These are phyloP conservation scores for Eucalyptus curtisii DNA, from an alignment of 345 rosid species.

Conservation along the genomic window DNA sequence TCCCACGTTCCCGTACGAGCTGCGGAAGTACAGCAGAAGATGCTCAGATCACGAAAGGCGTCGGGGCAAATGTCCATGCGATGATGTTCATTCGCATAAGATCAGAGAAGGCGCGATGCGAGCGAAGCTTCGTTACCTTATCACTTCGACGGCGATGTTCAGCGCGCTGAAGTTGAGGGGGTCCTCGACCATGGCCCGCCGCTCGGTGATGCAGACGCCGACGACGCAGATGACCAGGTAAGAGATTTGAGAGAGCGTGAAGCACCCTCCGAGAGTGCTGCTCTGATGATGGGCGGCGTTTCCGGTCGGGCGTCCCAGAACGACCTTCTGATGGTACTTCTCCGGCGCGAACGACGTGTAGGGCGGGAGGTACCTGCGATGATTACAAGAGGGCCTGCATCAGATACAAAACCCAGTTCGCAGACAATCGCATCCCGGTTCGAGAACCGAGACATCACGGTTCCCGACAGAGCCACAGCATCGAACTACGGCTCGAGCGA, in stretches of 20 bases:
- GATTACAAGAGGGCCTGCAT: neutral
- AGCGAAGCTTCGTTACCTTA: constrained; percentile 22
- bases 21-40: neutral
- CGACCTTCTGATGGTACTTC: neutral
- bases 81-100: neutral
- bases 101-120: neutral
- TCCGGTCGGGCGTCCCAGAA: neutral
- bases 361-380: constrained; percentile 54
- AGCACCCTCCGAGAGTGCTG: neutral
- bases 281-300: neutral
- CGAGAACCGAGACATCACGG: neutral
- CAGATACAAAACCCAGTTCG: neutral
- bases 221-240: constrained; percentile 28
- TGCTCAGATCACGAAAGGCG: neutral
- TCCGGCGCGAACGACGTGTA: constrained; percentile 25
- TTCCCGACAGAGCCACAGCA: neutral
- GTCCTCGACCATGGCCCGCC: constrained; percentile 14
- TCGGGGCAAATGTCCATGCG: neutral
- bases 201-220: constrained; percentile 37
- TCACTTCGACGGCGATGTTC: constrained; percentile 43
- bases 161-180: constrained; percentile 10
- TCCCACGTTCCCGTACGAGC: constrained; percentile 68
- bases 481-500: neutral
- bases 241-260: constrained; percentile 24
- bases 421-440: neutral